A percentile compares a stretch with the other conserved stretches of the same genome.
These are phyloP conservation scores for Wickerhamiella dianesei DNA, from an alignment of 805 yeast genomes.

Conservation along the genomic window DNA sequence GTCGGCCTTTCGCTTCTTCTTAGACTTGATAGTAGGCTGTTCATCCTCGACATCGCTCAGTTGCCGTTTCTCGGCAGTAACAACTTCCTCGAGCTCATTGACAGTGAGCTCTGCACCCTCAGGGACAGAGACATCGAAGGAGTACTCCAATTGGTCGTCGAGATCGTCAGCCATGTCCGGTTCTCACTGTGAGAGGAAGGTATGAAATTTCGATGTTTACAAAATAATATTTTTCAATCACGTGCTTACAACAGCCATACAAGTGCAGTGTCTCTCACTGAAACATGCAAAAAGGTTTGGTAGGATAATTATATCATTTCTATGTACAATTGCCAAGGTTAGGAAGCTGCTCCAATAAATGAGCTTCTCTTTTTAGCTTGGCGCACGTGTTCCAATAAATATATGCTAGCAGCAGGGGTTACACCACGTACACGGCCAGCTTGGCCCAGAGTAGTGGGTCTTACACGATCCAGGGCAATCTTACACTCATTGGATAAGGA, in stretches of 20 bases:
- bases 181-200: background rate
- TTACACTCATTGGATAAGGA: slow-evolving; percentile 70
- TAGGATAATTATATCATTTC: background rate
- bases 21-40: background rate
- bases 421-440: slow-evolving; percentile 91
- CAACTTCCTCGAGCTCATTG: slow-evolving; percentile 11
- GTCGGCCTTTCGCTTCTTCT: slow-evolving; percentile 21
- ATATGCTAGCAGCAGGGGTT: slow-evolving; percentile 85
- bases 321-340: too few relatives aligned
- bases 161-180: slow-evolving; percentile 46
- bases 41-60: background rate
- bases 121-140: slow-evolving; percentile 26
- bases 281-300: too few relatives aligned
- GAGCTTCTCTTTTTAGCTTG: background rate
- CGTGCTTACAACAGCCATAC: too few relatives aligned
- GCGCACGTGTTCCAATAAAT: slow-evolving; percentile 36
- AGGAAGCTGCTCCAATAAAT: background rate
- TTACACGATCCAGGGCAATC: slow-evolving; percentile 50
- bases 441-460: slow-evolving; percentile 87
- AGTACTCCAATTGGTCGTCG: slow-evolving; percentile 64
- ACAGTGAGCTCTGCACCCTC: slow-evolving; percentile 19
- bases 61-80: slow-evolving; percentile 2
- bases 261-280: too few relatives aligned
- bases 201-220: background rate
- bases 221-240: background rate